Conservation (phyloP, 768 basidiomycete species). For the Suillus tomentosus region DNA sequence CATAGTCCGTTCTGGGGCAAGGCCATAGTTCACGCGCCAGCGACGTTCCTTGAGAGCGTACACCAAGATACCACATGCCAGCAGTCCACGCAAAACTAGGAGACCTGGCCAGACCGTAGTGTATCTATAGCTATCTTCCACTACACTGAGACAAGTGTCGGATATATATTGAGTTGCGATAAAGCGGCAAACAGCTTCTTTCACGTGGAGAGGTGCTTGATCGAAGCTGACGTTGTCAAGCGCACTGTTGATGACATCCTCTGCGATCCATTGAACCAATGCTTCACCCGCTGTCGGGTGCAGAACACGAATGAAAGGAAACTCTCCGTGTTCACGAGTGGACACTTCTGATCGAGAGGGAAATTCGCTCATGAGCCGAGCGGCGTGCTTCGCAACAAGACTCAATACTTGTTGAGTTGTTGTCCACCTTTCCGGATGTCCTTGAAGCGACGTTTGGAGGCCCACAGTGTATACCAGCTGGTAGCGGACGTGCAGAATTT, state of each 20-base stretch:
- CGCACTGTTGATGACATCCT: slow-evolving; percentile 18
- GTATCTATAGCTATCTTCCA: slow-evolving; percentile 13
- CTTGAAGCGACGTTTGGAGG: slow-evolving; percentile 28
- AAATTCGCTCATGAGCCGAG: slow-evolving; percentile 10
- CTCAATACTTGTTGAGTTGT: slow-evolving; percentile 33
- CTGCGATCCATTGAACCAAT: slow-evolving; percentile 18
- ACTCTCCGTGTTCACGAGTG: slow-evolving; percentile 17
- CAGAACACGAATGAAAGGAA: slow-evolving; percentile 28
- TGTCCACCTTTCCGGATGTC: slow-evolving; percentile 37
- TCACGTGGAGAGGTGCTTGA: slow-evolving; percentile 9
- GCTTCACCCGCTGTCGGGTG: slow-evolving; percentile 14
- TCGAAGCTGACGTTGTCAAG: slow-evolving; percentile 23
- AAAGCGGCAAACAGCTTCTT: slow-evolving; percentile 23
- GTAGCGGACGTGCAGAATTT: slow-evolving; percentile 17
- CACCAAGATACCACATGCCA: slow-evolving; percentile 33
- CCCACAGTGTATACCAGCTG: slow-evolving; percentile 42
- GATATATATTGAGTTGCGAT: slow-evolving; percentile 19
- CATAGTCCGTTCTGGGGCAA: slow-evolving; percentile 33
- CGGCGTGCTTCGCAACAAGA: slow-evolving; percentile 24
- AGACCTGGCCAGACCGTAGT: slow-evolving; percentile 24
- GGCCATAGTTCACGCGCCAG: slow-evolving; percentile 43
- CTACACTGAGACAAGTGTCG: not conserved
- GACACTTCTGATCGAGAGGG: slow-evolving; percentile 24
- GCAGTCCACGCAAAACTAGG: slow-evolving; percentile 37
- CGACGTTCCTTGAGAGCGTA: slow-evolving; percentile 36